Conservation (phyloP, 1,284 basidiomycete genomes). For the Tilletia caries region DNA sequence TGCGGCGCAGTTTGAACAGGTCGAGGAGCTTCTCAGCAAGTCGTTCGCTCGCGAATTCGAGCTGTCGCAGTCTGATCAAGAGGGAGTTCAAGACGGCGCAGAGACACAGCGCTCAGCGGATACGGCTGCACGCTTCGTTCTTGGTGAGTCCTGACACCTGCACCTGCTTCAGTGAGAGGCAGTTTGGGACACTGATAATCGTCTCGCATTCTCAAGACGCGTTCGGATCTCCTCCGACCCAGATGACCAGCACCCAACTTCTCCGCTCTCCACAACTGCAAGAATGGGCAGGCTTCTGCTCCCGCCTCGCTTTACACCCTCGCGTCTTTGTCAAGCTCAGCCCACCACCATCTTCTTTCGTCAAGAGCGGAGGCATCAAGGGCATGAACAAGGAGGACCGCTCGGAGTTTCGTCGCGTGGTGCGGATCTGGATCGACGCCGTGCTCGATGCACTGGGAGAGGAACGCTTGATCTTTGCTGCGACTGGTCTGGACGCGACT, state of each 20-base stretch:
- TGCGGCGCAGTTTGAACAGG: background rate
- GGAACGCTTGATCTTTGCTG: background rate
- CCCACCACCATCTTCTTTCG: background rate
- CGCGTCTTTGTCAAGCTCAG: conserved; percentile 1
- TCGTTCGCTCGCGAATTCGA: background rate
- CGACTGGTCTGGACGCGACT: background rate
- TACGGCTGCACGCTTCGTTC: background rate
- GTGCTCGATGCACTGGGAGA: background rate
- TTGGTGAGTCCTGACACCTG: background rate
- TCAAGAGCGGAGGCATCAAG: background rate
- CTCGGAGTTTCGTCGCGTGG: background rate
- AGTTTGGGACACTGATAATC: too few relatives aligned
- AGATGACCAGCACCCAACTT: background rate
- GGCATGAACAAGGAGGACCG: background rate
- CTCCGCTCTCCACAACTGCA: background rate
- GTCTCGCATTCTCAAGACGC: too few relatives aligned
- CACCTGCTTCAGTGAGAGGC: too few relatives aligned
- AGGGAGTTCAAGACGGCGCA: background rate
- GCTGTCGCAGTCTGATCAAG: background rate
- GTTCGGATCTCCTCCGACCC: background rate
- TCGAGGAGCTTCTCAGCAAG: conserved; percentile 7
- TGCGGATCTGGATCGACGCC: conserved; percentile 8
- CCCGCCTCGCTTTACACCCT: background rate
- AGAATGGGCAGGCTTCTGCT: background rate
- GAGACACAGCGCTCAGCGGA: background rate